Evolutionary conservation across 106 monocot genomes (phyloP).

Genomic region (Alisma plantagoaquatica): DNA sequence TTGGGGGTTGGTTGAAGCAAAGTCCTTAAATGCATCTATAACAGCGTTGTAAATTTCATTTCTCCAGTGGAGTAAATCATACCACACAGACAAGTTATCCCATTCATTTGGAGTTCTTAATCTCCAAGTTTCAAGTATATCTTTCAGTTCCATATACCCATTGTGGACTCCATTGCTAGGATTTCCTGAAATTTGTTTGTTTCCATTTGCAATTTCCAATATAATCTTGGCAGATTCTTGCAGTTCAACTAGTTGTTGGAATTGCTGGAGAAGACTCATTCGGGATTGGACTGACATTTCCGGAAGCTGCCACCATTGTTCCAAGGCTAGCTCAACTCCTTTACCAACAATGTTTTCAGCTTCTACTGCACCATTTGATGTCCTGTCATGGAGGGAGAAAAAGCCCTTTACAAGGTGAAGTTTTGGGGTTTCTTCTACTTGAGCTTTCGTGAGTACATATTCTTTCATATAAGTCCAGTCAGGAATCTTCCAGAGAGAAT

Average conservation of each 20-base stretch:
- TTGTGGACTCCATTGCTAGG: slow-evolving; percentile 49
- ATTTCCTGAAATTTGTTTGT: slow-evolving; percentile 74
- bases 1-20: slow-evolving; percentile 76
- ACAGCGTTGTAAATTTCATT: slow-evolving; percentile 97
- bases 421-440: slow-evolving; percentile 93
- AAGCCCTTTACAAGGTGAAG: slow-evolving; percentile 66
- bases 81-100: slow-evolving; percentile 95
- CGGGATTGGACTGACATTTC: slow-evolving; percentile 86
- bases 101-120: slow-evolving; percentile 98
- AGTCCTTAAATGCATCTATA: slow-evolving; percentile 97
- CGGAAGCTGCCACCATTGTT: slow-evolving; percentile 99
- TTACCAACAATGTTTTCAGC: slow-evolving; percentile 80
- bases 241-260: slow-evolving; percentile 96
- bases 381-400: slow-evolving; percentile 80
- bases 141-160: slow-evolving; percentile 86
- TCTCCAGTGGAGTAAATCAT: slow-evolving; percentile 98
- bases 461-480: slow-evolving; percentile 95
- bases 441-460: slow-evolving; percentile 76
- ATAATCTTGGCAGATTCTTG: slow-evolving; percentile 90
- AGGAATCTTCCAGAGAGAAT: slow-evolving; percentile 95
- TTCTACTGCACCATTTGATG: slow-evolving; percentile 62
- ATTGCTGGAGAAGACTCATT: slow-evolving; percentile 81
- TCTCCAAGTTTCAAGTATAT: slow-evolving; percentile 99
- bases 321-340: slow-evolving; percentile 92
- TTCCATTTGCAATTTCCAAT: slow-evolving; percentile 84